Percentiles rank a stretch among this genome's conserved stretches.
Evolutionary conservation across 2,329 filamentous ascomycete genomes (phyloP).

Genomic region (Fusarium sp.): DNA sequence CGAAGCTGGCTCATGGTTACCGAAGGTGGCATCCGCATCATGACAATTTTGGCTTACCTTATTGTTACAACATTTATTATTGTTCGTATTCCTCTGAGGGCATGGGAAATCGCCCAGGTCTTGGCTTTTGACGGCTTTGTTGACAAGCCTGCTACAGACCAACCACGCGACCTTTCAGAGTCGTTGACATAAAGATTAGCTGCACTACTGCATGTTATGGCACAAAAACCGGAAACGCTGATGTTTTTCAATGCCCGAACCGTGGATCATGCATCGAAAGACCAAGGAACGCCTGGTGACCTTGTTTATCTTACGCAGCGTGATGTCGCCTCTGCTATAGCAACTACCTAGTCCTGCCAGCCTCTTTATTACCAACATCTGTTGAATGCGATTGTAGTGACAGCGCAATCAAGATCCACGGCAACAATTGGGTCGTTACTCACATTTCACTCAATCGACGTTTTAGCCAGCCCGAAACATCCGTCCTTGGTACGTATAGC

Average conservation of each 20-base stretch:
- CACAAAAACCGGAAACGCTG: constrained; percentile 22
- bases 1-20: constrained; percentile 11
- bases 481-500: neutral
- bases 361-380: neutral
- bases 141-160: neutral
- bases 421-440: constrained; percentile 5
- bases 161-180: constrained; percentile 12
- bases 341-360: neutral
- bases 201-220: constrained; percentile 15
- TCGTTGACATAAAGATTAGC: constrained; percentile 20
- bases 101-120: neutral
- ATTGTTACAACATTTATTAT: neutral
- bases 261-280: constrained; percentile 15
- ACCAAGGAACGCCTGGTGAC: constrained; percentile 4
- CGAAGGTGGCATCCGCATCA: constrained; percentile 2
- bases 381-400: constrained; percentile 7
- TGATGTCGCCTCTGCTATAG: neutral
- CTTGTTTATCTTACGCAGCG: constrained; percentile 2
- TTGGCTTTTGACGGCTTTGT: constrained; percentile 12
- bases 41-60: neutral
- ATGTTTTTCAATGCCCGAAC: neutral
- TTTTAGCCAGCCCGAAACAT: constrained; percentile 26
- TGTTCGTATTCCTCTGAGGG: neutral
- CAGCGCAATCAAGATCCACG: neutral
- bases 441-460: neutral